Evolutionary conservation across 2,329 filamentous ascomycete species (phyloP), one percentile per base, ranked within the genome.

Genomic region (Hypoxylon sp.): DNA sequence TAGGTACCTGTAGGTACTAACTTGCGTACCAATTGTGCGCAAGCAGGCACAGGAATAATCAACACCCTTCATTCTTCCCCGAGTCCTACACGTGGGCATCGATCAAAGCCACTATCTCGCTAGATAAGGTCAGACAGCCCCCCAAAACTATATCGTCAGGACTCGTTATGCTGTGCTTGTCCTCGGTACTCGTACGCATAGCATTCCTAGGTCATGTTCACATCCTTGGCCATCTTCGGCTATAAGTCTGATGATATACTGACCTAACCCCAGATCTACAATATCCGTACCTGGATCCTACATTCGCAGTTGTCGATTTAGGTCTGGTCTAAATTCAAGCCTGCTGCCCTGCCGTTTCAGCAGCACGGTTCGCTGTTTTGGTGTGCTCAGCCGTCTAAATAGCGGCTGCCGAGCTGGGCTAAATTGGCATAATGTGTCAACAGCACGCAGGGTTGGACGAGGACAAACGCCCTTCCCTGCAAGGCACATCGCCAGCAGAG

Each of bases 351-450:
- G 5, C 18, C 23, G 13, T 23, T 23, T 40, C 18, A 43, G 10
- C 43, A 20, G 3, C 18, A 26, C 20, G 29, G 26, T 9, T 21
- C 20, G 20, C 21, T 40, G 11, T 40, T 20, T 15, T 15, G 20
- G 21, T 15, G 13, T 15, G 15, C 7, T 21, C 17, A 9, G 13
- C 20, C 6, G 18, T 6, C 20, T 17, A 3, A 17, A 37, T 15
- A 37, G 17, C 7, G 17, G 15, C 33, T 15, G 17, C 15, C 33
- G 11, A 4, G 17, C 17, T 38, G 56, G n/a, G 24, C 45, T 45
- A 9, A 21, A 24, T 23, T 38, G 27, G n/a, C 50, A 42, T 13
- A 33, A 72, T 72, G 70, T 72, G 70, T 48, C 60, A 67, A 37
- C 63, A 68, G 20, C 65, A 70, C 49, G 55, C 57, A 26, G 58